Evolutionary conservation across 768 basidiomycete genomes (phyloP), one percentile per base, ranked within the genome.

Genomic region (Suillus plorans): DNA sequence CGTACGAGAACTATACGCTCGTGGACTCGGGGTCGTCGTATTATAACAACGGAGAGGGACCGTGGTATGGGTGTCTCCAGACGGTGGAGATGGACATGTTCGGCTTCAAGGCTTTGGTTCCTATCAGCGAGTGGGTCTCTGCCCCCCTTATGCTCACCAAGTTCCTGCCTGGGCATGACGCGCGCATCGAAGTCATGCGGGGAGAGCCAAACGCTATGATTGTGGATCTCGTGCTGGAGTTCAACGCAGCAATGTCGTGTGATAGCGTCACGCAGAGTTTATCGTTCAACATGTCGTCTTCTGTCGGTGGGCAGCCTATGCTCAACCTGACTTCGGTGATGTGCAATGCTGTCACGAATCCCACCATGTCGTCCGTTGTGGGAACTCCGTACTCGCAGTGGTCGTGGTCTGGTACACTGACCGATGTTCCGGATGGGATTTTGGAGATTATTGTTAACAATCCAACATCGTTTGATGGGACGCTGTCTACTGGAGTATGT

Each of bases 141-240:
- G 88, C 91, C 60, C 84, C 80, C 6, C 92, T 94, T 18, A 84
- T 86, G 63, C 74, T 97, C 63, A 93, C 92, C 20, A 85, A 85
- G 62, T 96, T 97, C 76, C 73, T 76, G 3, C 95, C 95, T 0
- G 95, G 95, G 1, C 95, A 97, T 74, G 95, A 97, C 70, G 82
- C 87, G 28, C 90, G 95, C 50, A 78, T 94, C 42, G 74, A 76
- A 20, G 83, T 82, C 22, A 61, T 42, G 1, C 9, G 68, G 12
- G 73, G 70, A 1, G 73, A 82, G 31, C 78, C 85, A 63, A 86
- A 86, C 34, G 84, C 84, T 0, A 86, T 85, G 8, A 78, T 76
- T 2, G 74, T 93, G 61, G 78, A 89, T 66, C 85, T 97, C 63
- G 72, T 82, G 0, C 81, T 97, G 65, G 91, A 97, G 77, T 97